Base-by-base conservation (phyloP, 257 asterid genomes). In the Jacaranda copaia region DNA sequence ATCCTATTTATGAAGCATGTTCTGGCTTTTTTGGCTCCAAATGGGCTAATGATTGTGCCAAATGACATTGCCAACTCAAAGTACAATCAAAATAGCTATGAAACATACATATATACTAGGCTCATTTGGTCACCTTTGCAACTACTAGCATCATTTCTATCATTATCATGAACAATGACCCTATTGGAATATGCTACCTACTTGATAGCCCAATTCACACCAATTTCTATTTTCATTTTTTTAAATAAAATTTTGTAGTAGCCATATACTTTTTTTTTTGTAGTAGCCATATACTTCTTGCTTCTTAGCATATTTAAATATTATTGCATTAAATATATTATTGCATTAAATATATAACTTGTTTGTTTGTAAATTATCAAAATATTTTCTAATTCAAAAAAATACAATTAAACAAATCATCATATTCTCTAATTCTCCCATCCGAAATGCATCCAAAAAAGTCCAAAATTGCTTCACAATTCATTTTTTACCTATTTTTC, bases 291-390 rank as follows among this genome's bases (percentile, higher is more conserved):
- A 15, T 20, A 52, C 69, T 56, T 9, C 57, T 72, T 49, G 43
- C 63, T 70, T 15, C 71, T 32, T 45, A 52, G 36, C 74, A 70
- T 63, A 63, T 61, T 62, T 71, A 66, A 81, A 81, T 55, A 73
- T 76, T 80, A 74, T 55, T 69, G 68, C 64, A 80, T 69, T 64
- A 51, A 61, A 68, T 68, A 66, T 16, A 67, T n/a, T n/a, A n/a
- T n/a, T n/a, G n/a, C n/a, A n/a, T n/a, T n/a, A n/a, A n/a, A n/a
- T n/a, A n/a, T n/a, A n/a, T n/a, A n/a, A n/a, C n/a, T n/a, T n/a
- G n/a, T n/a, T n/a, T n/a, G n/a, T n/a, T n/a, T n/a, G n/a, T n/a
- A n/a, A n/a, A n/a, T n/a, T n/a, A n/a, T n/a, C n/a, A n/a, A n/a
- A n/a, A n/a, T n/a, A n/a, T n/a, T n/a, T n/a, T n/a, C n/a, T n/a